Conservation (phyloP, 73 alveolate genomes). For the Tetrahymena borealis region DNA sequence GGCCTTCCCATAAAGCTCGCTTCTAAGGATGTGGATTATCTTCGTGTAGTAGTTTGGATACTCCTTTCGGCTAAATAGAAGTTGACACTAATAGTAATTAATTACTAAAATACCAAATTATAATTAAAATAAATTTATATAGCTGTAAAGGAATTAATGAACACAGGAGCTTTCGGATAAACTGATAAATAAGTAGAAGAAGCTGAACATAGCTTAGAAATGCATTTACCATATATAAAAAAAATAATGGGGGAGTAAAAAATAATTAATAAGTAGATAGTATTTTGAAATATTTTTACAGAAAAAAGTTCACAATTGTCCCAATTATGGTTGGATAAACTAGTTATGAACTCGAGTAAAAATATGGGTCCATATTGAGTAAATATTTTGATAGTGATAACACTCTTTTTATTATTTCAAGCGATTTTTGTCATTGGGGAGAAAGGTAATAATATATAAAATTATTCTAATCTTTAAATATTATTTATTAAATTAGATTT, state of each 20-base stretch:
- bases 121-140: neutral
- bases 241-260: neutral
- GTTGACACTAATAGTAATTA: neutral
- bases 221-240: neutral
- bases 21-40: neutral
- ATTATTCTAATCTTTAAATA: neutral
- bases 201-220: neutral
- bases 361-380: neutral
- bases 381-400: neutral
- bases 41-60: neutral
- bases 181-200: neutral
- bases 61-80: neutral
- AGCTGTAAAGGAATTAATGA: neutral
- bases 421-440: neutral
- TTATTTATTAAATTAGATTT: neutral
- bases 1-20: neutral
- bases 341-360: neutral
- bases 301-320: neutral
- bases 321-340: conserved; percentile 1
- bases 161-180: neutral
- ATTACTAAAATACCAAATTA: neutral
- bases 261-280: neutral
- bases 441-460: neutral
- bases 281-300: neutral
- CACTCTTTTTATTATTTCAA: neutral